Conservation (phyloP, 2,329 filamentous ascomycete species). For the Niveomyces coronatus region DNA sequence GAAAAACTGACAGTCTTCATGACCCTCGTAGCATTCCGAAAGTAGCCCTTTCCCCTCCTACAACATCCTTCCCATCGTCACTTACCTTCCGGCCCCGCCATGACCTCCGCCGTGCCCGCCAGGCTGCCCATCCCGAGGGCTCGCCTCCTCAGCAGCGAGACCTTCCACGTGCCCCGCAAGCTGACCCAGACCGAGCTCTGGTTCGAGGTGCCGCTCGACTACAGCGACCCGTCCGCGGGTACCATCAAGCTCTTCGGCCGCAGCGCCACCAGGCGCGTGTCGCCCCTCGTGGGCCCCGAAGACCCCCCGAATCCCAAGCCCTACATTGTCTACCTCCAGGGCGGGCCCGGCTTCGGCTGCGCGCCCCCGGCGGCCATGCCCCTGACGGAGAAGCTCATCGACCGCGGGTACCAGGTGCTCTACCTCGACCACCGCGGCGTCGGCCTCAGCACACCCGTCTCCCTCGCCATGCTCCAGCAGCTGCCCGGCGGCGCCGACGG, state of each 20-base stretch:
- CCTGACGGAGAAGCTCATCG: slow-evolving; percentile 60
- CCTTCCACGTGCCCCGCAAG: slow-evolving; percentile 46
- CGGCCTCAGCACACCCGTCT: slow-evolving; percentile 72
- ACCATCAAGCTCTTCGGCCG: slow-evolving; percentile 70
- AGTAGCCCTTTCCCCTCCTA: slow-evolving; percentile 8
- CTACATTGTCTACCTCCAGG: slow-evolving; percentile 67
- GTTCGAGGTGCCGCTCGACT: slow-evolving; percentile 79
- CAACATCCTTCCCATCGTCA: slow-evolving; percentile 8
- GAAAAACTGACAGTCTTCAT: background rate
- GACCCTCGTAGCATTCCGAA: background rate
- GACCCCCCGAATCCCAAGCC: slow-evolving; percentile 34
- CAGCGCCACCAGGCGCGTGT: slow-evolving; percentile 57
- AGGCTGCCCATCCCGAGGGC: slow-evolving; percentile 24
- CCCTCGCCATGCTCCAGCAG: slow-evolving; percentile 54
- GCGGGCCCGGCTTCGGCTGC: slow-evolving; percentile 75
- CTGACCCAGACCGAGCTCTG: slow-evolving; percentile 70
- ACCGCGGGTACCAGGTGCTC: slow-evolving; percentile 74
- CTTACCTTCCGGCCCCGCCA: slow-evolving; percentile 5
- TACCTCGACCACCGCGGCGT: slow-evolving; percentile 88
- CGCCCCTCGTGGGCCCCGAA: slow-evolving; percentile 41
- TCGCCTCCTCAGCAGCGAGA: slow-evolving; percentile 30
- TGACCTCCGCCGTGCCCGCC: slow-evolving; percentile 9
- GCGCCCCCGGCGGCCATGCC: slow-evolving; percentile 61
- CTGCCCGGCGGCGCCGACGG: slow-evolving; percentile 48
- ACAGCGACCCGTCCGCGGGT: slow-evolving; percentile 48